A percentile compares a stretch with the other conserved stretches of the same genome.
Conservation (phyloP, 768 basidiomycete species). For the Panaeolus cyanescens region DNA sequence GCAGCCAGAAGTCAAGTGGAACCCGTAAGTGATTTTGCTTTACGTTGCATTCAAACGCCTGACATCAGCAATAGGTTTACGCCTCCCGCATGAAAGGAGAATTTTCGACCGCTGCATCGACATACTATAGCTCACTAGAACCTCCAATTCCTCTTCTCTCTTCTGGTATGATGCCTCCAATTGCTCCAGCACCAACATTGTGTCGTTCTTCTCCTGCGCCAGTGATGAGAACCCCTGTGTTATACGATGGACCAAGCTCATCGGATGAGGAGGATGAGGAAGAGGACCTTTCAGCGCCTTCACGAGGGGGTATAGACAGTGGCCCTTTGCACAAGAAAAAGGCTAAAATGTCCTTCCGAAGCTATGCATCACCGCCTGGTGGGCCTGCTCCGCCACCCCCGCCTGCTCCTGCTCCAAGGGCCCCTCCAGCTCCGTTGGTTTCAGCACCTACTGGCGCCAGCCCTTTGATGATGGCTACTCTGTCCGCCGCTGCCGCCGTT, state of each 20-base stretch:
- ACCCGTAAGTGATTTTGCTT: conserved; percentile 4
- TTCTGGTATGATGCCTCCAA: background rate
- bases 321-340: too few relatives aligned
- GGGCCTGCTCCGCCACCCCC: too few relatives aligned
- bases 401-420: background rate
- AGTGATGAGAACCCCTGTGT: too few relatives aligned
- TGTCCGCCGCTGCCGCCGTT: background rate
- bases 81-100: conserved; percentile 9
- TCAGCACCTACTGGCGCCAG: background rate
- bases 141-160: background rate
- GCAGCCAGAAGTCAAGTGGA: conserved; percentile 9
- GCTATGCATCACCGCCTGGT: background rate
- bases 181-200: too few relatives aligned
- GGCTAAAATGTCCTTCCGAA: too few relatives aligned
- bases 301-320: too few relatives aligned
- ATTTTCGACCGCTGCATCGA: background rate
- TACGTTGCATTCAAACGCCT: background rate
- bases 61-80: background rate
- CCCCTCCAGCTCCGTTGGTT: background rate
- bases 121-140: background rate
- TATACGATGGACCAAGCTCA: too few relatives aligned
- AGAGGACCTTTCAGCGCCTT: too few relatives aligned
- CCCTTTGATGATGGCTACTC: background rate
- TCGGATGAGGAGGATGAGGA: too few relatives aligned
- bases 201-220: too few relatives aligned